Evolutionary conservation across 768 basidiomycete species (phyloP), one percentile per base, ranked within the genome.

Genomic region (Leccinellum albellum): DNA sequence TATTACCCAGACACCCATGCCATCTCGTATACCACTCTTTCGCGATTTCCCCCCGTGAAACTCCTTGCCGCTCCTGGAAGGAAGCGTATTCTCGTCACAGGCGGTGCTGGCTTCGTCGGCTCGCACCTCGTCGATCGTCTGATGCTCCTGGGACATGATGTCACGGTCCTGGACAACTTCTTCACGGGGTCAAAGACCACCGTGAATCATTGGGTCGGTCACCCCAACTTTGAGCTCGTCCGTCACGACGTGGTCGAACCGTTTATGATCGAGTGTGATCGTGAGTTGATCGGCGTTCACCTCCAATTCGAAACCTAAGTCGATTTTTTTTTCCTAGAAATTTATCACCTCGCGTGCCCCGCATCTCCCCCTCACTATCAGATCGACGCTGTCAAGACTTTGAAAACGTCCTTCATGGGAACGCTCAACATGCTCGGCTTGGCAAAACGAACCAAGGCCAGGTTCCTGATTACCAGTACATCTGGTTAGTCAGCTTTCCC

Each of bases 161-260:
- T 96, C 64, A 94, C 93, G 55, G 96, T 98, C 61, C 76, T 97
- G 55, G 96, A 98, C 79, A 98, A 98, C 77, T 99, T 99, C 73
- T 99, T 99, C 79, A 98, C 95, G 24, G 97, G 97, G 15, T 91
- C 90, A 54, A 94, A 94, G 74, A 96, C 94, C n/a, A 96, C 94
- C 51, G 90, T 98, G 61, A 87, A 88, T 63, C 90, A 94, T 66
- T 96, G 94, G 94, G 81, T 94, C 56, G 97, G 97, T 8, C 97
- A 99, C 73, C 97, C 97, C 60, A 98, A 98, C 78, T 99, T 99
- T 65, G 96, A 98, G 75, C 79, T 99, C 76, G 92, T 98, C 63
- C 86, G 97, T 57, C 97, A 98, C 72, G 97, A 99, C 70, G 90
- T 99, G 23, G 88, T 98, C 44, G 90, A 98, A 67, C 94, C 95